Evolutionary conservation across 1,284 basidiomycete genomes (phyloP), one percentile per base, ranked within the genome.

Genomic region (Leucoagaricus sp.): DNA sequence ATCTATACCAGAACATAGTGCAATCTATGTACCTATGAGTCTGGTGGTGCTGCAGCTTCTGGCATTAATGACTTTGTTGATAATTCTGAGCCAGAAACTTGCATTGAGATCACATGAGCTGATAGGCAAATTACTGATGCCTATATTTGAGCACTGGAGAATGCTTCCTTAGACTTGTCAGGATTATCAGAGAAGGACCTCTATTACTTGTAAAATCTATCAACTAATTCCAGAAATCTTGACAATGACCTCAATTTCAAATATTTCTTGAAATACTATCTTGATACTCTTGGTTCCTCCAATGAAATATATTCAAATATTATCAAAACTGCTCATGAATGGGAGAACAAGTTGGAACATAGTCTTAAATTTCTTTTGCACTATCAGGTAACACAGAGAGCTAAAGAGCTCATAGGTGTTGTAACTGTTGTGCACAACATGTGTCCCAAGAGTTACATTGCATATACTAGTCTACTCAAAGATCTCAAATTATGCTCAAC

Each of bases 371-470:
- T 46, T 46, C 25, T 46, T 5, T 46, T 25, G 6, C 15, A 46
- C 12, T 3, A 4, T 28, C 21, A 15, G 5, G 25, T 46, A 10
- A 46, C 10, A n/a, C 25, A 46, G 3, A 21, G 23, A 23, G 44
- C 44, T 5, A 46, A 28, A 19, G 34, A 33, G 3, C 33, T 65
- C 7, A 57, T 50, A 15, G 60, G 61, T 5, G 49, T 65, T n/a
- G 4, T 36, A 1, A 53, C 57, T 6, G 53, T 65, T 40, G 13
- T 41, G 4, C 49, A 61, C 36, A 58, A 64, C 29, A 66, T 66
- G 61, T 66, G 64, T 52, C 17, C 57, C 9, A 49, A 64, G 21
- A 42, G 53, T 4, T 66, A 64, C 47, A 15, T 56, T 5, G 64
- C 57, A 2, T 66, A 60, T 52, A 60, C 59, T n/a, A 60, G 64